phyloP scores from a whole-genome alignment of 2,329 filamentous ascomycete genomes.

The Fusarium anthophilum region DNA sequence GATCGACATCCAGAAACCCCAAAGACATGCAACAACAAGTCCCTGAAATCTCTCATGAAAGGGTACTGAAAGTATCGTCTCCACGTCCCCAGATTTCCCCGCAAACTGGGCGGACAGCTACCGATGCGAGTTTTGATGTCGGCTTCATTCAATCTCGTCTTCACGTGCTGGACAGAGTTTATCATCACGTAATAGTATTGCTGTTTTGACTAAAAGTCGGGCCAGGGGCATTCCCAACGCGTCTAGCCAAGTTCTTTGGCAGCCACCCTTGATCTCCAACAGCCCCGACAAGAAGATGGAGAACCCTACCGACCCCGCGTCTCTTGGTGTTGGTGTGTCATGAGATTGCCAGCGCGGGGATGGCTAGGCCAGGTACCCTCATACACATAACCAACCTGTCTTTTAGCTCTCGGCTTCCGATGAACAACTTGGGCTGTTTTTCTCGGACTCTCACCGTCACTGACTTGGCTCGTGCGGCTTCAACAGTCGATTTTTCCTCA shows the following conservation, averaged over 20 bases:
- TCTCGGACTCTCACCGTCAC: conserved; percentile 24
- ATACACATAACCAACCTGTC: conserved; percentile 4
- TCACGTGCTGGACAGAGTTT: conserved; percentile 33
- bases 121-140: conserved; percentile 15
- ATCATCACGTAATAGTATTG: conserved; percentile 41
- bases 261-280: conserved; percentile 37
- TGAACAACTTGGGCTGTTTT: not conserved
- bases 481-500: conserved; percentile 16
- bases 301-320: conserved; percentile 36
- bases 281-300: conserved; percentile 31
- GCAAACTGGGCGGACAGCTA: conserved; percentile 32
- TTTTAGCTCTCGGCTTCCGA: conserved; percentile 20
- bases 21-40: conserved; percentile 2
- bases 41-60: conserved; percentile 15
- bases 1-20: conserved; percentile 17
- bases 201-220: conserved; percentile 38
- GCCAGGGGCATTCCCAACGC: conserved; percentile 21
- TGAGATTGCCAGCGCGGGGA: conserved; percentile 32
- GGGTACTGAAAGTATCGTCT: conserved; percentile 17
- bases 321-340: conserved; percentile 32
- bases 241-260: conserved; percentile 22
- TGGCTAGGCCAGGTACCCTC: not conserved
- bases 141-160: conserved; percentile 26
- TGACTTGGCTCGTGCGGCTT: conserved; percentile 25
- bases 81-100: conserved; percentile 42